Base-by-base conservation (phyloP, 192 early-diverging fungal species). In the Backusella luteola region DNA sequence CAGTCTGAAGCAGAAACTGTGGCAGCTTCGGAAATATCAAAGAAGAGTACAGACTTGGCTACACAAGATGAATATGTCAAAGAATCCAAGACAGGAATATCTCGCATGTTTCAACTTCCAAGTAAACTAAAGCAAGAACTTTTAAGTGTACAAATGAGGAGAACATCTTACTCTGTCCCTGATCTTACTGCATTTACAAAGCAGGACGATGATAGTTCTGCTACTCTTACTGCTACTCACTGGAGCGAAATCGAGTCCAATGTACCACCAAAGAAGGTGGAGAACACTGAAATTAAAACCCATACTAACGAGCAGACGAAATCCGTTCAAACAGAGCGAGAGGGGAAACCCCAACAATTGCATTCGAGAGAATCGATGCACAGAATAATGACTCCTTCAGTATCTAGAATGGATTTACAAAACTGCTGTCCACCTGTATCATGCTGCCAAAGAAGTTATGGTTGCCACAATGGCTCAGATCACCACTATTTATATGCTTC, bases 141-240 rank as follows among this genome's bases (percentile, higher is more conserved):
- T 36, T 17, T 41, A 46, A 14, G 52, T 19, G 56, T 78, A 19
- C 71, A 56, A 14, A 15, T 69, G 38, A 35, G 66, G 3, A 34
- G 32, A 74, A 17, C 77, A 36, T 32, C 42, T 12, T 74, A 78
- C 38, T 78, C 77, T 38, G 66, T 78, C 8, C 77, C 77, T 34
- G 63, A 75, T 46, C n/a, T 75, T 15, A 34, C 66, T 46, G 2
- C 17, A 44, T 67, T 67, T 49, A 34, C 53, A 59, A 71, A 71
- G 26, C 34, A 68, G 17, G 67, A 68, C n/a, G 29, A 34, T 68
- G 67, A 68, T 34, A 68, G n/a, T 9, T 34, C 14, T 34, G 68
- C 38, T 41, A 63, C 56, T 29, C 21, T 63, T 29, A 8, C 56
- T 29, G 23, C 56, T 5, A 29, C 56, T 29, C 56, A 63, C 26